These are phyloP conservation scores for Ceratobasidium sp. DNA, from an alignment of 1,284 basidiomycete species.

Conservation along the genomic window DNA sequence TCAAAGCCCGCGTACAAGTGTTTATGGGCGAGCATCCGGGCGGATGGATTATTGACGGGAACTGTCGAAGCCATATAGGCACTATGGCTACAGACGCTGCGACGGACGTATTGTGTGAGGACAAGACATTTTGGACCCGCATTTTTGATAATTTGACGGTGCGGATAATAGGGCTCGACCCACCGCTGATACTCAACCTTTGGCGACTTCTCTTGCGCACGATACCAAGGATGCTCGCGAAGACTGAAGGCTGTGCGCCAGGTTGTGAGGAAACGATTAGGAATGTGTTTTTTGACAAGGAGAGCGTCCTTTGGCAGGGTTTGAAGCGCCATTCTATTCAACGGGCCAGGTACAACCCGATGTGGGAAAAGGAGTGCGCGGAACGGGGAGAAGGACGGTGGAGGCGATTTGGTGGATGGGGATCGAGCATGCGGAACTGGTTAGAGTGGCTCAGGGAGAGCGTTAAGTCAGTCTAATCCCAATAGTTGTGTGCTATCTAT, in stretches of 20 bases:
- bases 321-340: constrained; percentile 1
- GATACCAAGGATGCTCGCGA: background rate
- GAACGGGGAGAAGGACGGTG: constrained; percentile 30
- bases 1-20: background rate
- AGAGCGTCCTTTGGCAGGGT: constrained; percentile 12
- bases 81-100: constrained; percentile 19
- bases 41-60: constrained; percentile 28
- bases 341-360: background rate
- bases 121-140: too few relatives aligned
- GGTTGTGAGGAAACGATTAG: constrained; percentile 16
- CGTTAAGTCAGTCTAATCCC: background rate
- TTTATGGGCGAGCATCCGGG: constrained; percentile 19
- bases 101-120: constrained; percentile 30
- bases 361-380: constrained; percentile 34
- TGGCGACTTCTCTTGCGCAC: constrained; percentile 17
- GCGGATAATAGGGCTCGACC: constrained; percentile 24
- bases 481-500: background rate
- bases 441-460: constrained; percentile 25
- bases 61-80: constrained; percentile 15
- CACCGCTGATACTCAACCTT: constrained; percentile 34
- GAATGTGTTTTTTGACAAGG: background rate
- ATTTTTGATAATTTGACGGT: background rate
- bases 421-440: constrained; percentile 13
- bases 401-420: constrained; percentile 36
- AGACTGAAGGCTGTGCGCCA: constrained; percentile 3